Percentiles rank a stretch among this genome's conserved stretches.
These are phyloP conservation scores for Apiospora rasikravindrae DNA, from an alignment of 2,329 filamentous ascomycete species.

Conservation along the genomic window DNA sequence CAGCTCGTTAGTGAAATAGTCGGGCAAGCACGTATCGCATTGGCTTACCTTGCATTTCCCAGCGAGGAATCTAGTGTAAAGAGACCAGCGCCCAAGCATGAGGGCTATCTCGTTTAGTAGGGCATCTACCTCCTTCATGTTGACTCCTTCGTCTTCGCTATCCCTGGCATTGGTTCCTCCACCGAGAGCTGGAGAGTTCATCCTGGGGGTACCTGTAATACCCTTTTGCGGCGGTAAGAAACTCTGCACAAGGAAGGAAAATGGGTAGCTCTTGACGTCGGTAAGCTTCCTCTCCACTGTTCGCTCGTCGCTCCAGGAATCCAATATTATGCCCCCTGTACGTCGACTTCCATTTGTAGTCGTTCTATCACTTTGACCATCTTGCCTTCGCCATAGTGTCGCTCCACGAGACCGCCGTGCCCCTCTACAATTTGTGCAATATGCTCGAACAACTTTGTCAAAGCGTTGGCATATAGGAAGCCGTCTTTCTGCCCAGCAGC, in stretches of 20 bases:
- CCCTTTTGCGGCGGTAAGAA: constrained; percentile 77
- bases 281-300: constrained; percentile 84
- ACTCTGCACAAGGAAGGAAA: constrained; percentile 95
- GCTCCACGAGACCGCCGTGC: constrained; percentile 88
- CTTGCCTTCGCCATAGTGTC: constrained; percentile 89
- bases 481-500: constrained; percentile 70
- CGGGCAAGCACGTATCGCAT: neutral
- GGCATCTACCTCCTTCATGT: constrained; percentile 95
- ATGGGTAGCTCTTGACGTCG: constrained; percentile 97
- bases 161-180: constrained; percentile 57
- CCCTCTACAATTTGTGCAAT: constrained; percentile 96
- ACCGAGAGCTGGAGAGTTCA: constrained; percentile 76
- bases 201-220: constrained; percentile 65
- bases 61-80: constrained; percentile 88
- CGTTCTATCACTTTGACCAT: constrained; percentile 95
- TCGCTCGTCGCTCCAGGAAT: constrained; percentile 93
- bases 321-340: constrained; percentile 96
- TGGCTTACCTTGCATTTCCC: constrained; percentile 79
- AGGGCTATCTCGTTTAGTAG: constrained; percentile 85
- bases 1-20: constrained; percentile 35
- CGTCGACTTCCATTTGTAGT: constrained; percentile 91
- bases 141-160: constrained; percentile 89
- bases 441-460: constrained; percentile 95
- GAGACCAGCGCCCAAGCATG: constrained; percentile 92
- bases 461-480: constrained; percentile 88